Evolutionary conservation across 169 alveolate genomes (phyloP).

Genomic region (Theileria annulata): DNA sequence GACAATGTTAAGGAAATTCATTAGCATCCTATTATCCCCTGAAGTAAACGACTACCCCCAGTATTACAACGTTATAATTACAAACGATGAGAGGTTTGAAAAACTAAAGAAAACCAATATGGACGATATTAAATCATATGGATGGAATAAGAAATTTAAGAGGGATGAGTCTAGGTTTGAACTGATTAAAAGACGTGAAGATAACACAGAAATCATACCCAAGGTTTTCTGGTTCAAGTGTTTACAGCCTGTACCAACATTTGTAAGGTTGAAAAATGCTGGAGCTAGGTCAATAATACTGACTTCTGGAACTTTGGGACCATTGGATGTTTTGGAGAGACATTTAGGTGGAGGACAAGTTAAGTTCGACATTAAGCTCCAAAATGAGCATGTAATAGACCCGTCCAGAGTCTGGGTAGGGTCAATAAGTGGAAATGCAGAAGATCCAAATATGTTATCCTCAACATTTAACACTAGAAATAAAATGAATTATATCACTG

Average conservation of each 20-base stretch:
- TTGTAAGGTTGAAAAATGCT: conserved; percentile 61
- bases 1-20: conserved; percentile 6
- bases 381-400: conserved; percentile 90
- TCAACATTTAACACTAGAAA: conserved; percentile 82
- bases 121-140: neutral
- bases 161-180: neutral
- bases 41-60: conserved; percentile 60
- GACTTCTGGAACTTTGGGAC: conserved; percentile 95
- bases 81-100: conserved; percentile 43
- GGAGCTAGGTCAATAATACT: conserved; percentile 84
- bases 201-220: conserved; percentile 20
- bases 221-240: conserved; percentile 58
- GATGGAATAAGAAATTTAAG: conserved; percentile 49
- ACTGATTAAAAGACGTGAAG: neutral
- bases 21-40: conserved; percentile 37
- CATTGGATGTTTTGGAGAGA: conserved; percentile 85
- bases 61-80: conserved; percentile 58
- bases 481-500: conserved; percentile 61
- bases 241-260: conserved; percentile 62
- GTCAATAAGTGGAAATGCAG: conserved; percentile 62
- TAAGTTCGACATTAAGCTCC: conserved; percentile 84
- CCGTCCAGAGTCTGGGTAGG: conserved; percentile 82
- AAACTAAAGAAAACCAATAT: neutral
- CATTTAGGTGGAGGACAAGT: conserved; percentile 84
- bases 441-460: conserved; percentile 55